Evolutionary conservation across 495 filamentous ascomycete genomes (phyloP).

Genomic region (Neurospora hispaniola): DNA sequence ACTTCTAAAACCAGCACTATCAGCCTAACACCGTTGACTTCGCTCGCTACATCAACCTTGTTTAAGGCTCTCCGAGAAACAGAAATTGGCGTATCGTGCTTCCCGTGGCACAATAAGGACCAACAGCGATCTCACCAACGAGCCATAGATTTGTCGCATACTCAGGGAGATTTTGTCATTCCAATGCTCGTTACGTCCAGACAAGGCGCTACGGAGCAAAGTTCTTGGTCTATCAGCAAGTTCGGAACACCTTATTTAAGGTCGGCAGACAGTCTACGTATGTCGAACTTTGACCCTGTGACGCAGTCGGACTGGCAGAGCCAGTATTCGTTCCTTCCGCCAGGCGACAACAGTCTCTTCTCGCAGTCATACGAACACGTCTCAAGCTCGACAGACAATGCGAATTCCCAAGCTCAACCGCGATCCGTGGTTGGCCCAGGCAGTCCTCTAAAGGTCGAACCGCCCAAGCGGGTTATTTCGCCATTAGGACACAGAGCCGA

Average conservation of each 20-base stretch:
- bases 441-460: constrained; percentile 24
- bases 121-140: constrained; percentile 6
- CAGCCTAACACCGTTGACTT: not conserved
- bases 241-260: constrained; percentile 42
- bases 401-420: constrained; percentile 32
- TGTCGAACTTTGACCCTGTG: constrained; percentile 47
- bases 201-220: constrained; percentile 45
- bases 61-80: not conserved
- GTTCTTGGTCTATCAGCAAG: constrained; percentile 48
- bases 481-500: constrained; percentile 33
- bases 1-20: not conserved
- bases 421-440: constrained; percentile 28
- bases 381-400: constrained; percentile 28
- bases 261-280: constrained; percentile 42
- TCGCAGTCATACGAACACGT: constrained; percentile 39
- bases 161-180: constrained; percentile 14
- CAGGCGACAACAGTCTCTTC: constrained; percentile 39
- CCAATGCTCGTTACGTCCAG: constrained; percentile 50
- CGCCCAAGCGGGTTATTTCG: constrained; percentile 23
- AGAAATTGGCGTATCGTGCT: constrained; percentile 1
- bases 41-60: not conserved
- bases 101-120: constrained; percentile 10
- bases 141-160: constrained; percentile 11
- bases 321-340: constrained; percentile 45
- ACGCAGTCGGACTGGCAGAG: constrained; percentile 52